Conservation (phyloP, 108 stramenopile genomes). For the Nitzschia sp. region DNA sequence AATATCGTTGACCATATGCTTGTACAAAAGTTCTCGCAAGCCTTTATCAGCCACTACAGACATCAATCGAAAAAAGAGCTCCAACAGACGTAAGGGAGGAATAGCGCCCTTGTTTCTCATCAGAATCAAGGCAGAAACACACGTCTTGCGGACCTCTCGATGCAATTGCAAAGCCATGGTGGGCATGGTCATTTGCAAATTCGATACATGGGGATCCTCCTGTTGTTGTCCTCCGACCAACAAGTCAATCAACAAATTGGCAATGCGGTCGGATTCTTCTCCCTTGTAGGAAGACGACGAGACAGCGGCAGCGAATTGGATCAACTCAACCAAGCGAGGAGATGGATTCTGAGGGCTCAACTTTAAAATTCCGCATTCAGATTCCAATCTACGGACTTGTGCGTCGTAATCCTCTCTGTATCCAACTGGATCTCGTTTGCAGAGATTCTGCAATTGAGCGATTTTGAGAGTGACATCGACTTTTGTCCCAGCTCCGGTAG, state of each 20-base stretch:
- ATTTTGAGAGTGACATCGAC: constrained; percentile 80
- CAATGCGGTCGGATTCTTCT: constrained; percentile 76
- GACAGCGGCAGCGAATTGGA: constrained; percentile 89
- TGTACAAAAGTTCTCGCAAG: constrained; percentile 81
- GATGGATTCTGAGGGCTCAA: constrained; percentile 78
- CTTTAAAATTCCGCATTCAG: constrained; percentile 68
- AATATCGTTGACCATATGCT: constrained; percentile 92
- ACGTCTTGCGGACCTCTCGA: constrained; percentile 83
- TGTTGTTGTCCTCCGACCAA: constrained; percentile 58
- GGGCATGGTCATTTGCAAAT: constrained; percentile 29
- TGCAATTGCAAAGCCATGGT: constrained; percentile 73
- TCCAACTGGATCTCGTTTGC: constrained; percentile 92
- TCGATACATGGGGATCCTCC: background rate
- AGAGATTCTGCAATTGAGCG: constrained; percentile 93
- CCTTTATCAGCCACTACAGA: constrained; percentile 85
- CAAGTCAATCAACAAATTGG: constrained; percentile 72
- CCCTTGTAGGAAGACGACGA: constrained; percentile 76
- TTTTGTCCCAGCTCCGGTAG: constrained; percentile 58
- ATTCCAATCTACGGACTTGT: constrained; percentile 78
- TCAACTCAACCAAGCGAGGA: constrained; percentile 76
- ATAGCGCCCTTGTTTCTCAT: constrained; percentile 90
- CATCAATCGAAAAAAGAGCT: constrained; percentile 93
- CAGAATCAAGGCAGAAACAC: constrained; percentile 89
- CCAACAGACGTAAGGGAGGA: constrained; percentile 78
- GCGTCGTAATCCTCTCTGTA: constrained; percentile 95